Conservation (phyloP, 805 yeast species). For the Wickerhamiella cacticola region DNA sequence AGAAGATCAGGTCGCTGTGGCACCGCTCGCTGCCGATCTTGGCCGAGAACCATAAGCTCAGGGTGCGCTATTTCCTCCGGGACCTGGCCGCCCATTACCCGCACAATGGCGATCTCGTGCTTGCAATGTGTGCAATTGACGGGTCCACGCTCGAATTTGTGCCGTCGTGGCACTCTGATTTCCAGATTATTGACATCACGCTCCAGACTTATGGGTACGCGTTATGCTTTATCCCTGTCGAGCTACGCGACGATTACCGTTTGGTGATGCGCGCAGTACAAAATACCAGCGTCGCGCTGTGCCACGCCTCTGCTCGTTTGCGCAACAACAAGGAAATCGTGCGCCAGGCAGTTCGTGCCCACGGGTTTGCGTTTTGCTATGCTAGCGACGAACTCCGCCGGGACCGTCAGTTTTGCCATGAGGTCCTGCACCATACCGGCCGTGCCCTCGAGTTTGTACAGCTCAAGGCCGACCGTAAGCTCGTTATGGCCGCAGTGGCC, state of each 20-base stretch:
- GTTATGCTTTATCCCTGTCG: conserved; percentile 1
- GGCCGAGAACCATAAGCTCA: conserved; percentile 3
- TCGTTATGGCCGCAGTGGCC: conserved; percentile 10
- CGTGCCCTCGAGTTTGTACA: conserved; percentile 11
- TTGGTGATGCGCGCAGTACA: conserved; percentile 5
- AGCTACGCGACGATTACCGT: not conserved
- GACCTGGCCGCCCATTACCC: conserved; percentile 7
- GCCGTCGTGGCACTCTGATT: conserved; percentile 7
- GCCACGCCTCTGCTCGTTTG: conserved; percentile 6
- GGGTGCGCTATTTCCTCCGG: conserved; percentile 10
- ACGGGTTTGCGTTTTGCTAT: conserved; percentile 9
- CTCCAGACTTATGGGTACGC: conserved; percentile 11
- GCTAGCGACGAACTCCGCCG: not conserved
- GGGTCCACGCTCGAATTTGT: conserved; percentile 11
- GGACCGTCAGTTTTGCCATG: conserved; percentile 8
- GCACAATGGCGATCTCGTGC: conserved; percentile 10
- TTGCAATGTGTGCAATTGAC: conserved; percentile 9
- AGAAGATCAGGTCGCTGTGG: conserved; percentile 1
- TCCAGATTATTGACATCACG: not conserved
- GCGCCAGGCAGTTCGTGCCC: conserved; percentile 5
- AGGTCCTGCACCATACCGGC: conserved; percentile 9
- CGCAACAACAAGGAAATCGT: conserved; percentile 7
- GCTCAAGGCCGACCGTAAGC: conserved; percentile 7
- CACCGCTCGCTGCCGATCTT: conserved; percentile 4
- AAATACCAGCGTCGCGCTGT: conserved; percentile 8